Base-by-base conservation (phyloP, 371 early-diverging fungal genomes). In the Lichtheimia ornata region DNA sequence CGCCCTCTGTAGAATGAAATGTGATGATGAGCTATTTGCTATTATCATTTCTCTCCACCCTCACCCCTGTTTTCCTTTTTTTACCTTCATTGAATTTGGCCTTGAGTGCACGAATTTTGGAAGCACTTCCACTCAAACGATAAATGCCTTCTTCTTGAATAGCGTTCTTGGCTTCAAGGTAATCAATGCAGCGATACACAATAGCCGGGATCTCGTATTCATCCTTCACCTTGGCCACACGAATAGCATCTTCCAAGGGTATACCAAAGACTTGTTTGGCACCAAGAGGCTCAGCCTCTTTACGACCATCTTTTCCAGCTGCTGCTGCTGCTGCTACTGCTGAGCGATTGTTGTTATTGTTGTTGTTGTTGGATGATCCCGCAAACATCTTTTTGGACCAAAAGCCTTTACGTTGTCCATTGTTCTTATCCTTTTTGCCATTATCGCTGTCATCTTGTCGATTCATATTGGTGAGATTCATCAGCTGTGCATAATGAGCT, bases 81-180 rank as follows among this genome's bases (percentile, higher is more conserved):
- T 68, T 65, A 76, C 79, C 74, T 17, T 76, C 68, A 63, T 97
- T 91, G 67, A 97, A 98, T 56, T 83, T 76, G 27, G 85, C 86
- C 70, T 91, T 93, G 58, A 98, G 74, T 24, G 47, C 58, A 56
- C 87, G 84, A 45, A 97, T 90, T 45, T 84, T 81, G 9, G 81
- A 66, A 6, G 88, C 69, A 25, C 90, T 87, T 22, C 98, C 98
- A 40, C 90, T 91, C 61, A 95, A 75, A 12, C 98, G 88, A 74
- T 97, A 98, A 27, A 98, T 91, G 11, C 98, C 98, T 77, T 97
- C 97, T 70, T 98, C 98, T n/a, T 81, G 62, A 50, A 81, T 76
- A 15, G 91, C 89, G 53, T 88, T 81, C 65, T 88, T 92, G 1
- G 86, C 84, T 61, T 98, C 97, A 50, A 98, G 72, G 61, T 91